Evolutionary conservation across 495 filamentous ascomycete genomes (phyloP), one percentile per base, ranked within the genome.

Genomic region (Hypoxylon perforatum): DNA sequence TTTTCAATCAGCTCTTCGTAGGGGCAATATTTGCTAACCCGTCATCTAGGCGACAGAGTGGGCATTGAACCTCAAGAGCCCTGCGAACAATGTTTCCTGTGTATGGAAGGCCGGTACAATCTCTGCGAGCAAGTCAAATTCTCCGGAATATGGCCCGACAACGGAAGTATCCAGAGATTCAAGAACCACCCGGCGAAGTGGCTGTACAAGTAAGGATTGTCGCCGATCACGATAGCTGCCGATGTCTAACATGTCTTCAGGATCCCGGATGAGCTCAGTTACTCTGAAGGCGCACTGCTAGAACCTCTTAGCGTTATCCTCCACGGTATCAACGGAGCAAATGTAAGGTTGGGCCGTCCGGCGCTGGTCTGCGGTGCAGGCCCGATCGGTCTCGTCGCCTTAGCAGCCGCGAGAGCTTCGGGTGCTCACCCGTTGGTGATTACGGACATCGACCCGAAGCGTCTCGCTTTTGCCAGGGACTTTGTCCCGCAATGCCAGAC

Each of bases 361-460:
- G 66, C 74, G 2, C 61, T 82, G 5, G 71, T 85, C 28, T 83
- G 79, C 39, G 82, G 82, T 7, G 81, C 82, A 21, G 82, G 82
- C 1, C 82, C 82, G 22, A 85, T 85, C 61, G 82, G 82, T 10
- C 76, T 85, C 0, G 77, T 85, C 25, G 77, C 82, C 10, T 73
- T 85, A 7, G 76, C 81, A 2, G 78, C 75, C 1, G 86, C 85
- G 5, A 76, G 84, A 25, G 88, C 87, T 3, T 87, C 85, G 9
- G 88, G 88, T 4, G 87, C 88, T 9, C 82, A 89, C 68, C 87
- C 87, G 0, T 69, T 91, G 45, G 85, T 89, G 4, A 84, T 90
- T 42, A 89, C 86, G 0, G 87, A 91, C 63, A 67, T 91, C 7
- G 84, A 90, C 25, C 74, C 77, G 8, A 61, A 73, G 14, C 80